These are phyloP conservation scores for Suhomyces wounanorum DNA, from an alignment of 1,139 yeast genomes.

Conservation along the genomic window DNA sequence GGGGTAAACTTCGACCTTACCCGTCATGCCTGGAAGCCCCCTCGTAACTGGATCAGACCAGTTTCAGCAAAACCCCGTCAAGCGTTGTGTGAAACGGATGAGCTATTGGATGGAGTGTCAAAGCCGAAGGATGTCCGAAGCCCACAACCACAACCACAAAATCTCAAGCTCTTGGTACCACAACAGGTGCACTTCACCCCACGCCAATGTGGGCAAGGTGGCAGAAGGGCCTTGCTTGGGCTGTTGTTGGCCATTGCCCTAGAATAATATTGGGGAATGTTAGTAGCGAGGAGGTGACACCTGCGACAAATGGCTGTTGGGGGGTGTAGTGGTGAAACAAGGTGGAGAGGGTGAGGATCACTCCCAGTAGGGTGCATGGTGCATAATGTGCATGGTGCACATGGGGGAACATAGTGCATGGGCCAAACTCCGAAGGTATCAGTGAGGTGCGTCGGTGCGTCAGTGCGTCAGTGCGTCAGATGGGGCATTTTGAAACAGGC, in stretches of 20 bases:
- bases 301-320: background rate
- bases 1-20: background rate
- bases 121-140: no score
- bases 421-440: no score
- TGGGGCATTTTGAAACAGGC: background rate
- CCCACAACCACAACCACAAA: no score
- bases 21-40: background rate
- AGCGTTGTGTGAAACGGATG: no score
- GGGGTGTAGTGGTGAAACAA: background rate
- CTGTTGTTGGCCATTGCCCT: background rate
- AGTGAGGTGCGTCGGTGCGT: no score
- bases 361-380: background rate
- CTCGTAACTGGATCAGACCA: background rate
- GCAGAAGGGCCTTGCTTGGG: no score
- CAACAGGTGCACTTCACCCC: no score
- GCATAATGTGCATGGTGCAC: background rate
- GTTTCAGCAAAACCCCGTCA: background rate
- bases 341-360: background rate
- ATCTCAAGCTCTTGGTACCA: no score
- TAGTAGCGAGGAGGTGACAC: conserved; percentile 2
- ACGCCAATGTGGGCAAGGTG: no score
- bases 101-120: no score
- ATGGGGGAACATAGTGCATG: no score
- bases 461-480: background rate
- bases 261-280: conserved; percentile 2